Evolutionary conservation across 371 early-diverging fungal species (phyloP), one percentile per base, ranked within the genome.

Genomic region (Haplosporangium sp.): DNA sequence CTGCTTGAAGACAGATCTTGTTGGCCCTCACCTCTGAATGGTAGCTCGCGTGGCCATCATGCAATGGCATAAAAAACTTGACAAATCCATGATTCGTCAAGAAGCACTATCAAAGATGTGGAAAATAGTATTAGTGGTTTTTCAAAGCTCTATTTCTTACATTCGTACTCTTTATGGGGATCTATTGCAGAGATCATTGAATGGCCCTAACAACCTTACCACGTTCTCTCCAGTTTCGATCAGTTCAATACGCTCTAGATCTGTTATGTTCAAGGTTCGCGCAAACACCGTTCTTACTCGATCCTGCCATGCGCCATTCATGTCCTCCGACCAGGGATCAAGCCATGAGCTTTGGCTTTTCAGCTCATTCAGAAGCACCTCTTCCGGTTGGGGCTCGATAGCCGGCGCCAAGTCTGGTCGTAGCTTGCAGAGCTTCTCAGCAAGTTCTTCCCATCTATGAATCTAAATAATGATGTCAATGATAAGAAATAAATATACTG

Each of bases 51-150:
- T 60, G 51, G 6, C 79, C 73, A 6, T 68, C 68, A 20, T 64
- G 55, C 20, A 68, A 45, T 2, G 79, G 79, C n/a, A 66, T 72
- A n/a, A 77, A 77, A 43, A 77, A 77, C 59, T 77, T 77, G 45
- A 77, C 61, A 54, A 77, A 77, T 36, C 54, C 57, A 2, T 16
- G 21, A n/a, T 63, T 40, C 13, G 68, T 61, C 14, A 72, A 8
- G 53, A 77, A 77, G 21, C 72, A 77, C 71, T 71, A 41, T 47
- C 20, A 20, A n/a, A 7, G 23, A 10, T 11, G 18, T 47, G 29
- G 36, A 36, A 14, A n/a, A 38, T 48, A 18, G 21, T 9, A 12
- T 9, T 5, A 37, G n/a, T 56, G 6, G 38, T 37, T 21, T 42
- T 43, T 11, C 10, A 50, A n/a, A 14, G 20, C 9, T 18, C 18